Evolutionary conservation across 2,329 filamentous ascomycete species (phyloP).

Genomic region (Canariomyces notabilis): DNA sequence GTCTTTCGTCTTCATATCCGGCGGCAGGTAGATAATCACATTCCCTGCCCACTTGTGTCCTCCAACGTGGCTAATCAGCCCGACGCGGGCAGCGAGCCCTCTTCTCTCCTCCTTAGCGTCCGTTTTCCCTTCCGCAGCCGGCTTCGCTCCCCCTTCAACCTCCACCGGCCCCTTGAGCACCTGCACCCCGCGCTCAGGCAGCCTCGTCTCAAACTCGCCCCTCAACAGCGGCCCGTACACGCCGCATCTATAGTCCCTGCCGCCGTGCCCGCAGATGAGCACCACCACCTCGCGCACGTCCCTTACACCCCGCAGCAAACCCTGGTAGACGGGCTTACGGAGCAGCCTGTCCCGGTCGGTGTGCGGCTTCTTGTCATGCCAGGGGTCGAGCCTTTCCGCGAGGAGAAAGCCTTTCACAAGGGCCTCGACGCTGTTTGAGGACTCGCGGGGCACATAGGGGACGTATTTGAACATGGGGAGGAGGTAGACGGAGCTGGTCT

Average conservation of each 20-base stretch:
- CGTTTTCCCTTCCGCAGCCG: slow-evolving; percentile 17
- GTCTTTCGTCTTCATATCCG: slow-evolving; percentile 35
- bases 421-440: slow-evolving; percentile 49
- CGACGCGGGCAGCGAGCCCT: slow-evolving; percentile 52
- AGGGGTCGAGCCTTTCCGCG: slow-evolving; percentile 55
- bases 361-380: slow-evolving; percentile 55
- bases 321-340: slow-evolving; percentile 49
- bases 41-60: slow-evolving; percentile 86
- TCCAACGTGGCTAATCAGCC: slow-evolving; percentile 71
- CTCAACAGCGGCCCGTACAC: slow-evolving; percentile 69
- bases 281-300: slow-evolving; percentile 66
- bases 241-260: slow-evolving; percentile 77
- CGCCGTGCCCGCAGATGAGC: slow-evolving; percentile 82
- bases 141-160: slow-evolving; percentile 30
- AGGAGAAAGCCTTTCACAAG: slow-evolving; percentile 63
- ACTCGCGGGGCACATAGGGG: slow-evolving; percentile 61
- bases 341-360: slow-evolving; percentile 49
- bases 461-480: slow-evolving; percentile 82
- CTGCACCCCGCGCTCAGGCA: slow-evolving; percentile 45
- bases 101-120: slow-evolving; percentile 10
- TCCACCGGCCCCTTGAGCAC: slow-evolving; percentile 44
- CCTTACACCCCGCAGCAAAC: slow-evolving; percentile 50
- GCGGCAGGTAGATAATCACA: slow-evolving; percentile 74
- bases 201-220: slow-evolving; percentile 60
- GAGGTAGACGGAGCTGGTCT: slow-evolving; percentile 64